These are phyloP conservation scores for Datisca glomerata DNA, from an alignment of 306 rosid species.

Conservation along the genomic window DNA sequence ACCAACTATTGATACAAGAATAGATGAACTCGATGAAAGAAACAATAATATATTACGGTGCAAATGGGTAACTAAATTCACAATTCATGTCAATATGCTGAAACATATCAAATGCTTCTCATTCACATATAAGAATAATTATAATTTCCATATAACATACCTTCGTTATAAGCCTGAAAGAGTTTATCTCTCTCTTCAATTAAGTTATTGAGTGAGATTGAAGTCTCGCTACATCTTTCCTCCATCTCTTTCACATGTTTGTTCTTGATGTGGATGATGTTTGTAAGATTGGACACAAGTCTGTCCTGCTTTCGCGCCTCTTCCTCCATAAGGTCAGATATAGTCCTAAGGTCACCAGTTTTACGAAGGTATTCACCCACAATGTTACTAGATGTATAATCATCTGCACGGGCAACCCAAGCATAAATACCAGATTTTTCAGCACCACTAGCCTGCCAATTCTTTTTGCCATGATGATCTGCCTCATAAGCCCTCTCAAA, in stretches of 20 bases:
- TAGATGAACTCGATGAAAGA: slow-evolving; percentile 7
- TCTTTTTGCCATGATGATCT: slow-evolving; percentile 62
- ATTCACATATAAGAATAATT: not conserved
- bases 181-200: slow-evolving; percentile 56
- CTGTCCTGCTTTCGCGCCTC: slow-evolving; percentile 62
- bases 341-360: slow-evolving; percentile 59
- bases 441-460: slow-evolving; percentile 36
- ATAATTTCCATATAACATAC: slow-evolving; percentile 22
- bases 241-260: slow-evolving; percentile 55
- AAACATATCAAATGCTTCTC: not conserved
- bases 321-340: slow-evolving; percentile 65
- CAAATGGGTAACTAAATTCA: no score
- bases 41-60: not conserved
- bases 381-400: slow-evolving; percentile 41
- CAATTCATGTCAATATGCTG: no score
- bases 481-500: slow-evolving; percentile 79
- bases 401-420: slow-evolving; percentile 86
- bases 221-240: slow-evolving; percentile 45
- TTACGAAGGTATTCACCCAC: slow-evolving; percentile 69
- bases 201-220: slow-evolving; percentile 33
- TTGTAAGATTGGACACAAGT: slow-evolving; percentile 55
- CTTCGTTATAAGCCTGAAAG: slow-evolving; percentile 55
- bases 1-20: no score
- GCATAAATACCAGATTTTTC: slow-evolving; percentile 67
- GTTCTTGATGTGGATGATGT: slow-evolving; percentile 50